phyloP scores from a whole-genome alignment of 768 basidiomycete species.

The Tulasnella sp. region DNA sequence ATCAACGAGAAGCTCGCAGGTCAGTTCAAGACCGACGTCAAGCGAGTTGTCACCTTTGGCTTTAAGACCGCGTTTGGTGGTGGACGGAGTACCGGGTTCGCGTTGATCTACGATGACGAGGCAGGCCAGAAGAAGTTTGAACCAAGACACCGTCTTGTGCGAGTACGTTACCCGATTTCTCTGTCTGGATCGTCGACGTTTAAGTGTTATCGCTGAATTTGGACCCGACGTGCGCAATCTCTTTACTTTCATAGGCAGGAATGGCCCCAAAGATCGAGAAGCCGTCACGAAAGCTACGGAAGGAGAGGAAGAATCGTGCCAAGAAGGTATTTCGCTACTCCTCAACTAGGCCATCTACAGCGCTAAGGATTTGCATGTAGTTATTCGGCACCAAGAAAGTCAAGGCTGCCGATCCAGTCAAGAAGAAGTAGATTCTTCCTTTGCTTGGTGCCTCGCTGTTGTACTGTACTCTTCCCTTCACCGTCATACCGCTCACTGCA shows the following conservation, averaged over 20 bases:
- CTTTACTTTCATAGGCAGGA: constrained; percentile 40
- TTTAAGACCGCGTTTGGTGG: constrained; percentile 96
- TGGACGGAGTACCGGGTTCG: constrained; percentile 94
- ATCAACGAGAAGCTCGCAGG: constrained; percentile 84
- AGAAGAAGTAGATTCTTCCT: constrained; percentile 39
- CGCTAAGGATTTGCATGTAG: constrained; percentile 32
- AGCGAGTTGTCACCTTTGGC: constrained; percentile 86
- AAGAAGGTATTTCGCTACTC: constrained; percentile 71
- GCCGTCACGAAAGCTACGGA: constrained; percentile 92
- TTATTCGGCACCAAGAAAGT: constrained; percentile 90
- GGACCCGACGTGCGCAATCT: too few relatives aligned
- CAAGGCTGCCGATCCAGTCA: constrained; percentile 84
- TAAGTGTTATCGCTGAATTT: neutral
- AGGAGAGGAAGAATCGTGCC: constrained; percentile 98
- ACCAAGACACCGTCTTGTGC: constrained; percentile 87
- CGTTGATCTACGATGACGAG: constrained; percentile 94
- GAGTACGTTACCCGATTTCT: constrained; percentile 43
- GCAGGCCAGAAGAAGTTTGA: constrained; percentile 93
- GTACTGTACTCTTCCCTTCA: too few relatives aligned
- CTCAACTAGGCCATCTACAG: neutral
- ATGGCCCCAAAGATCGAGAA: constrained; percentile 69
- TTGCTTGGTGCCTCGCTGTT: neutral
- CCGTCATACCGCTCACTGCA: too few relatives aligned
- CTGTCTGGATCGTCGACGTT: too few relatives aligned
- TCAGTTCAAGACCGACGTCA: constrained; percentile 88